Evolutionary conservation across 2,329 filamentous ascomycete genomes (phyloP), one percentile per base, ranked within the genome.

Genomic region (Sphaerostilbella broomeana): DNA sequence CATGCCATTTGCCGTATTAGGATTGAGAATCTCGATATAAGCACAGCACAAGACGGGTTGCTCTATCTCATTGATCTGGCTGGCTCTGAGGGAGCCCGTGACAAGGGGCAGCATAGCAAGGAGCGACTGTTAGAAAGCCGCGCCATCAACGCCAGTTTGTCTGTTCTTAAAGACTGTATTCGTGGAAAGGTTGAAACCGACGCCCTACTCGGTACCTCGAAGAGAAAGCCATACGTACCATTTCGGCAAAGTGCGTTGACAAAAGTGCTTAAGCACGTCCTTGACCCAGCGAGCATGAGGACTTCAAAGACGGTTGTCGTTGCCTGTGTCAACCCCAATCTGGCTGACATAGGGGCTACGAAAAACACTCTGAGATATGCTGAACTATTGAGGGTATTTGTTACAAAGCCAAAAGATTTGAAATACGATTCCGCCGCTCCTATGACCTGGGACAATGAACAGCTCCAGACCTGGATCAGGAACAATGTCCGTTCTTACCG

Each of bases 81-180:
- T 0, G 69, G 69, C 1, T 72, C 68, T 6, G 71, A 75, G 45
- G 60, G 59, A 1, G 67, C 68, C 2, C 63, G 67, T 7, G 68
- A 72, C 45, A 51, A 61, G 2, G 50, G 51, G 0, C 45, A 46
- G 4, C 67, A 72, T 48, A 58, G 57, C 3, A 51, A 60, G 2
- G 61, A 64, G 19, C 65, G 68, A 6, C 68, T 71, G 59, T 60
- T 61, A 26, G 69, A 72, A 48, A 59, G 66, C 4, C 56, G 60
- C 10, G 63, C 70, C 49, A 72, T 72, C 55, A 72, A 72, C 47
- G 60, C 55, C 7, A 70, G 67, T 43, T 58, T 73, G 0, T 70
- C 68, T 0, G 60, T 67, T 0, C 59, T 75, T 3, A 73, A 74
- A 43, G 70, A 73, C 46, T 74, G 70, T 41, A 74, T 75, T 35